phyloP scores from a whole-genome alignment of 768 basidiomycete species.

The Boletus reticuloceps region DNA sequence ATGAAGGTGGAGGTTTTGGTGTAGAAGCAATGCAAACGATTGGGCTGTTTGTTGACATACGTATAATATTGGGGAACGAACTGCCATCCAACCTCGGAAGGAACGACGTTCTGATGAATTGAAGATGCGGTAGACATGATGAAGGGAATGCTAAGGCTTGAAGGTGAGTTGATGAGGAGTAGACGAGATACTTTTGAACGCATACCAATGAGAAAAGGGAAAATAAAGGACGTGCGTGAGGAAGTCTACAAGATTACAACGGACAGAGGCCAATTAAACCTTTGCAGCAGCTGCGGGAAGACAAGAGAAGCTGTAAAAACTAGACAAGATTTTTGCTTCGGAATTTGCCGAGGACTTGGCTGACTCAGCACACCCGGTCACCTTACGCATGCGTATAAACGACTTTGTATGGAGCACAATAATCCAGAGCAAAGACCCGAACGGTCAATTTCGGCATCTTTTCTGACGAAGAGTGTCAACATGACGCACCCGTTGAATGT shows the following conservation, averaged over 20 bases:
- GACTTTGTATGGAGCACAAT: no score
- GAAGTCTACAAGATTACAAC: conserved; percentile 38
- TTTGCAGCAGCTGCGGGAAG: conserved; percentile 24
- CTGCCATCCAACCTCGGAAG: conserved; percentile 98
- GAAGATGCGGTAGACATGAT: conserved; percentile 43
- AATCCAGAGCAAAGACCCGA: no score
- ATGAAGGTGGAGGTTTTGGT: conserved; percentile 96
- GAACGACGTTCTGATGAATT: conserved; percentile 66
- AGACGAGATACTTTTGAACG: neutral
- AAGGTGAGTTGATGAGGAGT: conserved; percentile 5
- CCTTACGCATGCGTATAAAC: no score
- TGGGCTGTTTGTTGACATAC: conserved; percentile 96
- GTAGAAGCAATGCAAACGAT: conserved; percentile 98
- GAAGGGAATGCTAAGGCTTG: conserved; percentile 27
- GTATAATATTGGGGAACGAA: conserved; percentile 99
- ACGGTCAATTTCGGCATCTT: no score
- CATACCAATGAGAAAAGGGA: conserved; percentile 31
- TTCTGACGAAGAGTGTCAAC: no score
- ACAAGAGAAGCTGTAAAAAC: conserved; percentile 19
- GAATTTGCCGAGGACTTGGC: conserved; percentile 25
- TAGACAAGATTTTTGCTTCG: conserved; percentile 26
- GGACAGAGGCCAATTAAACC: conserved; percentile 28
- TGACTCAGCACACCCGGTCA: conserved; percentile 32
- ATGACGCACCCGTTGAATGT: no score
- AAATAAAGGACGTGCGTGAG: conserved; percentile 38